Percentiles rank a stretch among this genome's conserved stretches.
Evolutionary conservation across 768 basidiomycete genomes (phyloP).

Genomic region (Pleurotus platypus): DNA sequence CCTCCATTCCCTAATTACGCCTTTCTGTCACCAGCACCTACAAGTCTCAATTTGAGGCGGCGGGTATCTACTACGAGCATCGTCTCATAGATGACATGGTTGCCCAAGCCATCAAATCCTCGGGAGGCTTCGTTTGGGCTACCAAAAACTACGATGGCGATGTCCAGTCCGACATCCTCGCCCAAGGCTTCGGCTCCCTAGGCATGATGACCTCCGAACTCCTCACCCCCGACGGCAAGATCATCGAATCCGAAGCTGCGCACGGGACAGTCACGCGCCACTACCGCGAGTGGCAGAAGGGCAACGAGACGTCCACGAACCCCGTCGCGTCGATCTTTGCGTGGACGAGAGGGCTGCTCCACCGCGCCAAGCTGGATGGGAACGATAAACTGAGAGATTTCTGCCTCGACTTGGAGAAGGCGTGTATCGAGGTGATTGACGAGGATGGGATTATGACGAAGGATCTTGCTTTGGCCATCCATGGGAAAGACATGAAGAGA

Average conservation of each 20-base stretch:
- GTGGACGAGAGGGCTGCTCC: conserved; percentile 93
- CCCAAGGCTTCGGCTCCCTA: conserved; percentile 93
- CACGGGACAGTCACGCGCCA: conserved; percentile 95
- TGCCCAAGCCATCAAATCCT: conserved; percentile 94
- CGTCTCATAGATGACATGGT: conserved; percentile 98
- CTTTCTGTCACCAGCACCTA: conserved; percentile 44
- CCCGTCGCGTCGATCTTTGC: conserved; percentile 98
- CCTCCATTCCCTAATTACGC: neutral
- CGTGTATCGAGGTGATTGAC: conserved; percentile 91
- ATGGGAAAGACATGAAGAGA: conserved; percentile 86
- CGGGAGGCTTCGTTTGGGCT: conserved; percentile 86
- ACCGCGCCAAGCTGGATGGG: conserved; percentile 88
- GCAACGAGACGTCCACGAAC: conserved; percentile 97
- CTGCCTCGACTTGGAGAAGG: conserved; percentile 75
- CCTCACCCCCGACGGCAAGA: conserved; percentile 89
- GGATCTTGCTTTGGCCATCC: conserved; percentile 92
- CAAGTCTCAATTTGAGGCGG: conserved; percentile 63
- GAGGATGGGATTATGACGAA: conserved; percentile 93
- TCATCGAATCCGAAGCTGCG: conserved; percentile 94
- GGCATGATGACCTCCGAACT: conserved; percentile 99
- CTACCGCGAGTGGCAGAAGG: conserved; percentile 97
- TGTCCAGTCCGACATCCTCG: conserved; percentile 89
- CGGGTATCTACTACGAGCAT: conserved; percentile 90
- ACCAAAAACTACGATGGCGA: conserved; percentile 83
- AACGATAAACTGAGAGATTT: conserved; percentile 75